Percentiles rank a stretch among this genome's conserved stretches.
These are phyloP conservation scores for Sarcodon aspratus DNA, from an alignment of 768 basidiomycete species.

Conservation along the genomic window DNA sequence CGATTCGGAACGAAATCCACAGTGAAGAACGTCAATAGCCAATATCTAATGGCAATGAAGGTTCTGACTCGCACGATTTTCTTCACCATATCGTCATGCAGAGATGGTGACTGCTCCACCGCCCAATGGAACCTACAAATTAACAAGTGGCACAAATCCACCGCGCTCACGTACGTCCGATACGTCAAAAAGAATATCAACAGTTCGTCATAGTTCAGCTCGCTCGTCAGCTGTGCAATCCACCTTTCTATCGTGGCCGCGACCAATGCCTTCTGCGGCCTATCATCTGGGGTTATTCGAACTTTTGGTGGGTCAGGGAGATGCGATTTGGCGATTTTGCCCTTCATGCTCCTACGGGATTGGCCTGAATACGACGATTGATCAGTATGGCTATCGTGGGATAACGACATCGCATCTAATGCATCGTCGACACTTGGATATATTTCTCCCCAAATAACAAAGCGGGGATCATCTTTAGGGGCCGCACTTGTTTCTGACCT, in stretches of 20 bases:
- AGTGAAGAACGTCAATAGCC: conserved; percentile 83
- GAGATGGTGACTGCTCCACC: conserved; percentile 26
- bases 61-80: conserved; percentile 81
- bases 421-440: conserved; percentile 4
- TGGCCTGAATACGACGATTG: background rate
- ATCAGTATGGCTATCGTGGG: too few species aligned
- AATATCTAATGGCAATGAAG: conserved; percentile 83
- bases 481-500: conserved; percentile 55
- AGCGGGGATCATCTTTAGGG: conserved; percentile 80
- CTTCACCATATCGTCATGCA: conserved; percentile 57
- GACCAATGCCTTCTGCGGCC: conserved; percentile 45
- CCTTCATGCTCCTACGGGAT: conserved; percentile 22
- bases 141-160: conserved; percentile 73
- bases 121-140: conserved; percentile 90
- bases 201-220: conserved; percentile 78
- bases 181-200: conserved; percentile 90
- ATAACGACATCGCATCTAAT: background rate
- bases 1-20: conserved; percentile 81
- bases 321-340: conserved; percentile 7
- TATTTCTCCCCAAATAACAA: conserved; percentile 81
- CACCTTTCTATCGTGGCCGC: conserved; percentile 90
- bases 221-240: conserved; percentile 85
- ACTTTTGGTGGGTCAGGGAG: conserved; percentile 4
- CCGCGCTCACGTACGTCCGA: conserved; percentile 68
- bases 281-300: conserved; percentile 19